Conservation (phyloP, 345 rosid genomes). For the Melaleuca quinquenervia region DNA sequence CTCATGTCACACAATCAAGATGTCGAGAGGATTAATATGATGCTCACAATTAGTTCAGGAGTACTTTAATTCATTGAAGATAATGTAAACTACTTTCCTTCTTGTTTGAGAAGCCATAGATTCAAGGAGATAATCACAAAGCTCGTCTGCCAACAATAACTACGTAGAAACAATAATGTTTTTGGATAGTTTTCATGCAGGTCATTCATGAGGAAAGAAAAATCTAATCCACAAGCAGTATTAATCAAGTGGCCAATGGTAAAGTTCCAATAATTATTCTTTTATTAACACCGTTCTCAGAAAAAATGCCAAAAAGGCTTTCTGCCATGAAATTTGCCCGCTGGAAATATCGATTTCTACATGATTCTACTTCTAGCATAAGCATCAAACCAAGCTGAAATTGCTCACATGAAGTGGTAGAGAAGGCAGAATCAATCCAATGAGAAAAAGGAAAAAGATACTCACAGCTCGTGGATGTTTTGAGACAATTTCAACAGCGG, state of each 20-base stretch:
- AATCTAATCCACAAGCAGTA: neutral
- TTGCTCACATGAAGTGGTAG: neutral
- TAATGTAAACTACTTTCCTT: neutral
- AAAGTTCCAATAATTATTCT: neutral
- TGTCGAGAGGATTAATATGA: neutral
- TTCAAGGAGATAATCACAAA: neutral
- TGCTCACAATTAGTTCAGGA: neutral
- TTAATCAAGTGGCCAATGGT: neutral
- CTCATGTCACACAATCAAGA: neutral
- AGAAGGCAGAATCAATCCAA: neutral
- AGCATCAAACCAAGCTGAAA: neutral
- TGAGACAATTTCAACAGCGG: neutral
- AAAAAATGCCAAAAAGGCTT: neutral
- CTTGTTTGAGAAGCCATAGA: neutral
- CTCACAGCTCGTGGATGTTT: constrained; percentile 6
- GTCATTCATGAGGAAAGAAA: neutral
- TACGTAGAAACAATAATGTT: neutral
- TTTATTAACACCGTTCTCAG: neutral
- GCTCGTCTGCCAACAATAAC: neutral
- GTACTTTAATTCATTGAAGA: neutral
- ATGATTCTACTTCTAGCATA: neutral
- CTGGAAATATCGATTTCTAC: neutral
- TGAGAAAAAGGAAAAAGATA: neutral
- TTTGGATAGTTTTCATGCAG: neutral
- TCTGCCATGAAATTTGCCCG: neutral